Base-by-base conservation (phyloP, 2,329 filamentous ascomycete species). In the Penicillium capsulatum region DNA sequence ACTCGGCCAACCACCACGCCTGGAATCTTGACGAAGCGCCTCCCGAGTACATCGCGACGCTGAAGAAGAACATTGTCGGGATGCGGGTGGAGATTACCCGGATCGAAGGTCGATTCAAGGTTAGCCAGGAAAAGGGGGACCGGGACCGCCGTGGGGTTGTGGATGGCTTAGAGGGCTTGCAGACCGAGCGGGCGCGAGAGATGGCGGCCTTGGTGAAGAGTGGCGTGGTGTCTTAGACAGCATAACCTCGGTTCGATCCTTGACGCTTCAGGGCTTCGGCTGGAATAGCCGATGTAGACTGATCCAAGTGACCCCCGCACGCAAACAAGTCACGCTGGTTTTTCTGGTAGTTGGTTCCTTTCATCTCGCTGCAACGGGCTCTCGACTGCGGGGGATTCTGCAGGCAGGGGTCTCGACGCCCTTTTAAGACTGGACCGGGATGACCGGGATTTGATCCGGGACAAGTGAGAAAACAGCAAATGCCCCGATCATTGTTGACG, bases 31-130 rank as follows among this genome's bases (percentile, higher is more conserved):
- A 16, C 17, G 42, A 53, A 32, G 50, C 50, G 15, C 51, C 51
- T 19, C 17, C 17, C 13, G 29, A 38, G 20, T 53, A 53, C n/a
- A 47, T 55, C 27, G 42, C 37, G n/a, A 29, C 33, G 0, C 15
- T 55, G 15, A 36, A 47, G 44, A 48, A 45, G 43, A 46, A 47
- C 31, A 50, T 53, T 29, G 44, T 53, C 2, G 48, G 52, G 3
- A 45, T 52, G 29, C 10, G 7, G 13, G 29, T 55, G 27, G 40
- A 48, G 20, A 51, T 55, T 30, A 48, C 41, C 10, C 37, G 44
- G 4, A 44, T 53, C 13, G 40, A 53, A 30, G 48, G 51, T 7
- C 33, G 43, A 13, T 53, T 53, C 35, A 53, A 54, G 33, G 42
- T 53, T 30, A 50, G 50, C 36, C 51, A 54, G 40, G 51, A 54